Evolutionary conservation across 2,329 filamentous ascomycete species (phyloP).

Genomic region (Colletotrichum falcatum): DNA sequence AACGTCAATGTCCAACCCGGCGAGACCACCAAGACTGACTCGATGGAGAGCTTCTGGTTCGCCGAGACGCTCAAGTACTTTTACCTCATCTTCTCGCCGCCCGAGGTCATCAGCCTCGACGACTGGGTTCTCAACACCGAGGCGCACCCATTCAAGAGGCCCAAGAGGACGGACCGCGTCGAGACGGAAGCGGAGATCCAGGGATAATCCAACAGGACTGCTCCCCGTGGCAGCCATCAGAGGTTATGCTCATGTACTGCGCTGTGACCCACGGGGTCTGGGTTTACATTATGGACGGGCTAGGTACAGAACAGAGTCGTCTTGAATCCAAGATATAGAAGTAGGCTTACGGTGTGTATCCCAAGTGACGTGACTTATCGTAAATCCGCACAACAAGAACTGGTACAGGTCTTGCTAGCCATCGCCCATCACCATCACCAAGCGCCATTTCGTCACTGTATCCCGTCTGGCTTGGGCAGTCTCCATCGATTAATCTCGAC

Average conservation of each 20-base stretch:
- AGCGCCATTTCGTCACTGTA: neutral
- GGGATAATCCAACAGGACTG: slow-evolving; percentile 1
- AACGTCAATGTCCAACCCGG: slow-evolving; percentile 33
- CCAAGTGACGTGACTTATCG: neutral
- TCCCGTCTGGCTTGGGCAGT: neutral
- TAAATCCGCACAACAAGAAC: neutral
- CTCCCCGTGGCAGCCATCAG: neutral
- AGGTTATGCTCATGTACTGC: neutral
- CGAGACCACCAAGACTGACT: slow-evolving; percentile 40
- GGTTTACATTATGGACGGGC: neutral
- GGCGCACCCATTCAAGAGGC: slow-evolving; percentile 62
- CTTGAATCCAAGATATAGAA: neutral
- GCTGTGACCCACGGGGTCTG: neutral
- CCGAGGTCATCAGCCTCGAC: slow-evolving; percentile 73
- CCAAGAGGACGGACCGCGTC: slow-evolving; percentile 39
- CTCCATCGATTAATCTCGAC: too few species aligned
- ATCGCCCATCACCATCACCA: neutral
- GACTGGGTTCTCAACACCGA: slow-evolving; percentile 75
- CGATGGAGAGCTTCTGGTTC: slow-evolving; percentile 72
- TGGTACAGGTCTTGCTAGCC: neutral
- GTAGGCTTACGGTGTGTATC: neutral
- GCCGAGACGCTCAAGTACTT: slow-evolving; percentile 85
- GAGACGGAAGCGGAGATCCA: slow-evolving; percentile 32
- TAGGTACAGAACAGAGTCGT: neutral
- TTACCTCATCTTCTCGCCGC: slow-evolving; percentile 77